Evolutionary conservation across 371 early-diverging fungal species (phyloP).

Genomic region (Lichtheimia corymbifera): DNA sequence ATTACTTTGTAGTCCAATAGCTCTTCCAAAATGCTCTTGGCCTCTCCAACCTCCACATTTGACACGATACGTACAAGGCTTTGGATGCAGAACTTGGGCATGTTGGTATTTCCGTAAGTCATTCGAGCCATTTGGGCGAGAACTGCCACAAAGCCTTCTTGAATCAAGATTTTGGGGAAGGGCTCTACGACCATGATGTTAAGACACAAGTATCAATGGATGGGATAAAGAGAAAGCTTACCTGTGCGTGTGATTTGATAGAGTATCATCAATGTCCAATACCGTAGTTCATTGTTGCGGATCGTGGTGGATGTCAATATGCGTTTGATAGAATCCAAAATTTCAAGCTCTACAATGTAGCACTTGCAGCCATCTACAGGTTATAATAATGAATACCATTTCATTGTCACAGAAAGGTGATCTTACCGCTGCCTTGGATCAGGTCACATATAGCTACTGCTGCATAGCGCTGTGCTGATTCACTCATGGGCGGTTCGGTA

Average conservation of each 20-base stretch:
- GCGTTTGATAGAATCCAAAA: constrained; percentile 60
- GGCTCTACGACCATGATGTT: constrained; percentile 41
- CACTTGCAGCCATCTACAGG: constrained; percentile 53
- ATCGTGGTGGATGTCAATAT: constrained; percentile 58
- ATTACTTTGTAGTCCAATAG: constrained; percentile 70
- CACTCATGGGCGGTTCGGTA: constrained; percentile 52
- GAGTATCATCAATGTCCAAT: constrained; percentile 78
- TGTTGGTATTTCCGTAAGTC: constrained; percentile 79
- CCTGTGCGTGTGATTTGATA: constrained; percentile 74
- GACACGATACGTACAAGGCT: constrained; percentile 77
- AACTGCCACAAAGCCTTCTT: constrained; percentile 58
- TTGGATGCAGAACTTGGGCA: constrained; percentile 84
- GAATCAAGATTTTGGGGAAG: constrained; percentile 61
- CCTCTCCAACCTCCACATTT: constrained; percentile 52
- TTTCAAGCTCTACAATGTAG: constrained; percentile 59
- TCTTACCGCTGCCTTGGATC: constrained; percentile 63
- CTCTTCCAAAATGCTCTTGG: constrained; percentile 47
- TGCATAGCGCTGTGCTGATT: constrained; percentile 66
- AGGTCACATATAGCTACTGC: constrained; percentile 73
- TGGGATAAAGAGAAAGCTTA: constrained; percentile 21
- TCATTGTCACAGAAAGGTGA: background rate
- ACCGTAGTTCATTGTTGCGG: constrained; percentile 75
- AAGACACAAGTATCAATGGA: too few relatives aligned
- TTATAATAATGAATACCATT: background rate
- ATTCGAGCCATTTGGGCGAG: constrained; percentile 70